phyloP scores from a whole-genome alignment of 805 yeast species.

The Suhomyces pyralidae region DNA sequence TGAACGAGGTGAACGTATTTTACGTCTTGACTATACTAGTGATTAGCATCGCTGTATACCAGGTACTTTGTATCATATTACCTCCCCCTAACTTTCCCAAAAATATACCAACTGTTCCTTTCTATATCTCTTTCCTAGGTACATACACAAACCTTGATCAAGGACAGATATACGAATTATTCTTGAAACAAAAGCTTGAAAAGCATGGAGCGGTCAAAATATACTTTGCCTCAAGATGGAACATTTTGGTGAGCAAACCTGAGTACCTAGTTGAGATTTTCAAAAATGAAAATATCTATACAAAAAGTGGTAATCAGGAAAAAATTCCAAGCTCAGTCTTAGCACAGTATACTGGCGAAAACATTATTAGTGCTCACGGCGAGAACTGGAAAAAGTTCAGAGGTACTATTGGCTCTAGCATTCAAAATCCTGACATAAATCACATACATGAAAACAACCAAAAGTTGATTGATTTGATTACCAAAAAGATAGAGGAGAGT shows the following conservation, averaged over 20 bases:
- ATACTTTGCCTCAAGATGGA: constrained; percentile 62
- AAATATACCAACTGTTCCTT: constrained; percentile 60
- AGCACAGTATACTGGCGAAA: constrained; percentile 57
- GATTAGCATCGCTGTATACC: background rate
- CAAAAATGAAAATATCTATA: constrained; percentile 48
- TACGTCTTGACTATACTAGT: background rate
- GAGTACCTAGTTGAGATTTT: constrained; percentile 44
- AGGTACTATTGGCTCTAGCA: constrained; percentile 41
- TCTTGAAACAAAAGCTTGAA: constrained; percentile 44
- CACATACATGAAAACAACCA: constrained; percentile 39
- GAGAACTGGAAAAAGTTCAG: constrained; percentile 50
- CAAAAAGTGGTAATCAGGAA: constrained; percentile 58
- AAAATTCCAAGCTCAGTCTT: constrained; percentile 56
- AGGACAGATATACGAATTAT: constrained; percentile 41
- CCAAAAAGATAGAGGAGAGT: background rate
- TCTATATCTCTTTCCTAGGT: constrained; percentile 53
- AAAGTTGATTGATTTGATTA: background rate
- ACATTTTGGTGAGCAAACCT: constrained; percentile 51
- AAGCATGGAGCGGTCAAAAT: constrained; percentile 57
- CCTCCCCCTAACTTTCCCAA: constrained; percentile 53
- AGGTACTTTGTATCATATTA: constrained; percentile 16
- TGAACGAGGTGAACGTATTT: background rate
- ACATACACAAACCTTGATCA: constrained; percentile 46
- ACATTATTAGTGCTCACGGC: constrained; percentile 59
- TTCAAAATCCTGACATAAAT: constrained; percentile 46